Conservation (phyloP, 345 rosid genomes). For the Kernera saxatilis region DNA sequence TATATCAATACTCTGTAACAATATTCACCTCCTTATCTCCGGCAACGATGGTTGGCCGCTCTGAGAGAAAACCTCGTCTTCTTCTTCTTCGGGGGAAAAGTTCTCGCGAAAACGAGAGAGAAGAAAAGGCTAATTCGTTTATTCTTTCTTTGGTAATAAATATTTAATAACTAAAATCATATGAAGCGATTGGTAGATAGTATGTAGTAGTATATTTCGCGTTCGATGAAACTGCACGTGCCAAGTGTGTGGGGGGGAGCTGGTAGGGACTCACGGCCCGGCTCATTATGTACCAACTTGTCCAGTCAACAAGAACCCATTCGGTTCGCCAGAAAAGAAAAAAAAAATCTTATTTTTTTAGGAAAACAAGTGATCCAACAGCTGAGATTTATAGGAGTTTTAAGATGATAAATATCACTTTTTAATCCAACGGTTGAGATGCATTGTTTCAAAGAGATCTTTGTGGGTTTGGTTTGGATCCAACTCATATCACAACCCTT, state of each 20-base stretch:
- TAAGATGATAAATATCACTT: background rate
- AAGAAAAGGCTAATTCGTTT: conserved; percentile 17
- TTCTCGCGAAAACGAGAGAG: conserved; percentile 16
- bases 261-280: conserved; percentile 20
- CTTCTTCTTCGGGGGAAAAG: conserved; percentile 24
- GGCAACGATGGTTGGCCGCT: conserved; percentile 12
- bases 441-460: background rate
- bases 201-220: background rate
- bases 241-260: conserved; percentile 12
- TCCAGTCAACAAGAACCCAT: conserved; percentile 3
- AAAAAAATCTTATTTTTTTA: background rate
- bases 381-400: background rate
- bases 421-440: background rate
- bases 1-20: background rate
- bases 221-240: conserved; percentile 23
- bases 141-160: conserved; percentile 9
- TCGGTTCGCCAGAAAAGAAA: background rate
- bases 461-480: background rate
- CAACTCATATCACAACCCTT: too few species aligned
- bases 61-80: conserved; percentile 18
- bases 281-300: conserved; percentile 14
- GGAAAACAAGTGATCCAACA: background rate
- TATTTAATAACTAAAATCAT: background rate
- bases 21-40: conserved; percentile 1
- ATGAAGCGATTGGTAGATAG: conserved; percentile 8